These are phyloP conservation scores for Eutrema salsugineum DNA, from an alignment of 441 rosid species.

Conservation along the genomic window DNA sequence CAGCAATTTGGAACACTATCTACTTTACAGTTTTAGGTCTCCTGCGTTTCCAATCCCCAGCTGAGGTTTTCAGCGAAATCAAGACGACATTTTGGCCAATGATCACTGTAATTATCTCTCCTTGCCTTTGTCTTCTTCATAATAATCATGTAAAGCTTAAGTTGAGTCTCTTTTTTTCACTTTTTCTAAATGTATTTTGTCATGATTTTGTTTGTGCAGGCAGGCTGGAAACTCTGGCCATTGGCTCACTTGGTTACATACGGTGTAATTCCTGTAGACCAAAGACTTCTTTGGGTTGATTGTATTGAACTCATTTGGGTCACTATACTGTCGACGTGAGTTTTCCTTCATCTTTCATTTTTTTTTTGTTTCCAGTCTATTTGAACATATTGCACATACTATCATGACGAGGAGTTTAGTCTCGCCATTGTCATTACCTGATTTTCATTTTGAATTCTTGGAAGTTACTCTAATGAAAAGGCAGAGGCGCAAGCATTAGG, in stretches of 20 bases:
- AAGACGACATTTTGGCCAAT: conserved; percentile 77
- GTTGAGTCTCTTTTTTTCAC: conserved; percentile 2
- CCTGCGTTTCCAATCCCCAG: conserved; percentile 73
- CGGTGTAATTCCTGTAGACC: conserved; percentile 74
- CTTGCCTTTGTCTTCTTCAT: neutral
- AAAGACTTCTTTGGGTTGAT: conserved; percentile 87
- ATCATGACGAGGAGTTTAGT: neutral
- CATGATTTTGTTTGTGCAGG: conserved; percentile 40
- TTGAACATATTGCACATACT: neutral
- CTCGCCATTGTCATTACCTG: neutral
- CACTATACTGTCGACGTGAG: conserved; percentile 82
- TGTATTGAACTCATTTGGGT: conserved; percentile 89
- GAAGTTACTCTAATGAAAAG: conserved; percentile 81
- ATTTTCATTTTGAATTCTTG: conserved; percentile 1
- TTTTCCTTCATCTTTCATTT: neutral
- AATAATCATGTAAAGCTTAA: neutral
- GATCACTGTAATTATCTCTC: conserved; percentile 71
- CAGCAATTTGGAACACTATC: conserved; percentile 88
- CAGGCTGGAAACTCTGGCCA: conserved; percentile 98
- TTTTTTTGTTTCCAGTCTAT: neutral
- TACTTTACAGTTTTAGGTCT: conserved; percentile 65
- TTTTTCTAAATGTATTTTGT: neutral
- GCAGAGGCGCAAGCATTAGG: conserved; percentile 44
- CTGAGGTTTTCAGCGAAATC: conserved; percentile 49
- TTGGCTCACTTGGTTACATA: conserved; percentile 85